Percentiles rank a stretch among this genome's conserved stretches.
Conservation (phyloP, 441 rosid species). For the Pelargonium australe region DNA sequence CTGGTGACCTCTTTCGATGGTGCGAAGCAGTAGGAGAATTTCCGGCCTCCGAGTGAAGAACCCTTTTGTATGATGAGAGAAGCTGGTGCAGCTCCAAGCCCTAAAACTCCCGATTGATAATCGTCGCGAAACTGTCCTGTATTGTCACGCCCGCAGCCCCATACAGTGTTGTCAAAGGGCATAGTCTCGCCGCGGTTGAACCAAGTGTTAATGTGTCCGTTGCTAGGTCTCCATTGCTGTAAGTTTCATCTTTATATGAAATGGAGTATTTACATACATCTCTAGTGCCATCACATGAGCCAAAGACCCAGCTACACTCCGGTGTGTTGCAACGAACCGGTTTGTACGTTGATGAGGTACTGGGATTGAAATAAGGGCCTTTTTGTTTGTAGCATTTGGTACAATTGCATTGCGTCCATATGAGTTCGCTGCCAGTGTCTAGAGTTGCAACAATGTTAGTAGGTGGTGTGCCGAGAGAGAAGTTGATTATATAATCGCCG, state of each 20-base stretch:
- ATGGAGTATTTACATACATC: constrained; percentile 16
- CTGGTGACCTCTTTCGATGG: constrained; percentile 17
- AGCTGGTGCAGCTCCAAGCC: constrained; percentile 25
- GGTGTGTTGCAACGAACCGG: constrained; percentile 16
- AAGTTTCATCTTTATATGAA: constrained; percentile 23
- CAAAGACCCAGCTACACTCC: not conserved
- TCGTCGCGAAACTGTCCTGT: constrained; percentile 13
- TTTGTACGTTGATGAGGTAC: constrained; percentile 20
- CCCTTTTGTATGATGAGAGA: constrained; percentile 36
- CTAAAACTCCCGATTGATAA: constrained; percentile 17
- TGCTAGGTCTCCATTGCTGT: constrained; percentile 16
- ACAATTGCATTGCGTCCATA: constrained; percentile 36
- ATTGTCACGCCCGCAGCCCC: constrained; percentile 26
- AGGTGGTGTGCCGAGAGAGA: constrained; percentile 29
- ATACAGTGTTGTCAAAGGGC: not conserved
- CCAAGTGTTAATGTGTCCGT: constrained; percentile 21
- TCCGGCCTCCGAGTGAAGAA: constrained; percentile 20
- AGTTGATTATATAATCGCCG: constrained; percentile 22
- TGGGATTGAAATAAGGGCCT: constrained; percentile 24
- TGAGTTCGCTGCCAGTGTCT: constrained; percentile 34
- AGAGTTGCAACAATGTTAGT: constrained; percentile 18
- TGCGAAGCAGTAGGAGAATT: constrained; percentile 43
- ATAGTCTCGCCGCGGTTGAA: constrained; percentile 16
- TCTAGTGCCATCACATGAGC: not conserved
- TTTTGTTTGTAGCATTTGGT: constrained; percentile 20